Evolutionary conservation across 2,329 filamentous ascomycete genomes (phyloP).

Genomic region (Zymoseptoria crescenta): DNA sequence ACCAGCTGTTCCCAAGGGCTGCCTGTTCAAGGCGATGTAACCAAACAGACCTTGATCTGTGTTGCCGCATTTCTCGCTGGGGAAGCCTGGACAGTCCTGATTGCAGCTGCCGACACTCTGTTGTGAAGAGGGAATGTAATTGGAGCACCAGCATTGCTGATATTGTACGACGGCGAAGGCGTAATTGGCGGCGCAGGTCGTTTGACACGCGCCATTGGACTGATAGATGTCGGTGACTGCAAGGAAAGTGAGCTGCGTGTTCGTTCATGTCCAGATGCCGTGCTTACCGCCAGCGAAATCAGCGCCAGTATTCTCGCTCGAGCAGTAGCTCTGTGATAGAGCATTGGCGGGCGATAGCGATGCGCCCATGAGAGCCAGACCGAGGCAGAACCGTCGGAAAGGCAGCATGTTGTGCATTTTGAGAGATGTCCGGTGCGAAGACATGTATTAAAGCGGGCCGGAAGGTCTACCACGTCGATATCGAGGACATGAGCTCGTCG

Average conservation of each 20-base stretch:
- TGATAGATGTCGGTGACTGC: constrained; percentile 41
- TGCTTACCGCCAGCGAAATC: constrained; percentile 30
- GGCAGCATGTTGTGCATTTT: constrained; percentile 23
- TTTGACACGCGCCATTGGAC: constrained; percentile 61
- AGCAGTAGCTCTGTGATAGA: constrained; percentile 36
- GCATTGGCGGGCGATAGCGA: constrained; percentile 12
- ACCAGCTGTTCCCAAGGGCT: constrained; percentile 52
- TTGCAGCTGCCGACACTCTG: constrained; percentile 44
- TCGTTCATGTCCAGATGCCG: constrained; percentile 1
- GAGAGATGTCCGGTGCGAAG: not conserved
- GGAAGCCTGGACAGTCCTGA: constrained; percentile 60
- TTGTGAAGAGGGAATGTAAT: constrained; percentile 51
- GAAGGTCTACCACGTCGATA: not conserved
- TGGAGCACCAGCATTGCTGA: constrained; percentile 65
- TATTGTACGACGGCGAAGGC: constrained; percentile 63
- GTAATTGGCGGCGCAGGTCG: constrained; percentile 49
- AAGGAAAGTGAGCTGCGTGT: constrained; percentile 1
- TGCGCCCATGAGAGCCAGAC: constrained; percentile 9
- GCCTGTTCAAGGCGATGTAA: constrained; percentile 51
- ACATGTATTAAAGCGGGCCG: not conserved
- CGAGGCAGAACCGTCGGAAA: constrained; percentile 16
- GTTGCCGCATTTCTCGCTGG: constrained; percentile 58
- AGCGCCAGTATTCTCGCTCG: constrained; percentile 37
- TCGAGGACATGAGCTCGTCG: not conserved
- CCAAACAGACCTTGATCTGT: constrained; percentile 47